Evolutionary conservation across 2,329 filamentous ascomycete species (phyloP).

Genomic region (Fusarium graminum): DNA sequence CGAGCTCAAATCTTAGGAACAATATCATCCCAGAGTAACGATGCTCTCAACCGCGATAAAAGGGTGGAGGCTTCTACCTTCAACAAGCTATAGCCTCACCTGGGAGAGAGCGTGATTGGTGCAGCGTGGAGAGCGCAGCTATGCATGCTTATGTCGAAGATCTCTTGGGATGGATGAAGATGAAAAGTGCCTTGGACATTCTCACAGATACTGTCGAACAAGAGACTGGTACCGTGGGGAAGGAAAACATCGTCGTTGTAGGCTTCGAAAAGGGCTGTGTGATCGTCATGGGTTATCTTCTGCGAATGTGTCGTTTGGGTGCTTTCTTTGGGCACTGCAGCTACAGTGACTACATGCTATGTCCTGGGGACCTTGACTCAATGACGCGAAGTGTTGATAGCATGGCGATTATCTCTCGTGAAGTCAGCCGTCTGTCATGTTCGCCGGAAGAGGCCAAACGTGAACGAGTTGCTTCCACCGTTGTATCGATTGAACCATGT

Average conservation of each 20-base stretch:
- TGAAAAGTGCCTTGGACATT: neutral
- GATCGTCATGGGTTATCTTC: conserved; percentile 8
- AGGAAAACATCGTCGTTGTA: conserved; percentile 17
- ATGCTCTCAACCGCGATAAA: too few species aligned
- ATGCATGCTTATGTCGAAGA: too few species aligned
- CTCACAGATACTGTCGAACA: conserved; percentile 3
- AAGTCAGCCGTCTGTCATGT: neutral
- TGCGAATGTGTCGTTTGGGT: conserved; percentile 8
- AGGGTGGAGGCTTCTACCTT: too few species aligned
- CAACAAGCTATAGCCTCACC: too few species aligned
- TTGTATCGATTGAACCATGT: too few species aligned
- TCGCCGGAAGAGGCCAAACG: neutral
- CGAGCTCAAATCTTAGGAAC: neutral
- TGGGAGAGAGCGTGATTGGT: too few species aligned
- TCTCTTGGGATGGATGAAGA: neutral
- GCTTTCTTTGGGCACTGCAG: conserved; percentile 19
- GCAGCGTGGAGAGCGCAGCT: too few species aligned
- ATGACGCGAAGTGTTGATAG: too few species aligned
- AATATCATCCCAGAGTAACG: neutral
- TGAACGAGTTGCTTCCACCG: too few species aligned
- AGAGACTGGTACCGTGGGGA: conserved; percentile 2
- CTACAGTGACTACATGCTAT: conserved; percentile 12
- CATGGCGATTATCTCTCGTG: too few species aligned
- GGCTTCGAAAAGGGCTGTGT: conserved; percentile 19
- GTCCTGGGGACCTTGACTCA: too few species aligned